Base-by-base conservation (phyloP, 768 basidiomycete genomes). In the Boletus speciosus region DNA sequence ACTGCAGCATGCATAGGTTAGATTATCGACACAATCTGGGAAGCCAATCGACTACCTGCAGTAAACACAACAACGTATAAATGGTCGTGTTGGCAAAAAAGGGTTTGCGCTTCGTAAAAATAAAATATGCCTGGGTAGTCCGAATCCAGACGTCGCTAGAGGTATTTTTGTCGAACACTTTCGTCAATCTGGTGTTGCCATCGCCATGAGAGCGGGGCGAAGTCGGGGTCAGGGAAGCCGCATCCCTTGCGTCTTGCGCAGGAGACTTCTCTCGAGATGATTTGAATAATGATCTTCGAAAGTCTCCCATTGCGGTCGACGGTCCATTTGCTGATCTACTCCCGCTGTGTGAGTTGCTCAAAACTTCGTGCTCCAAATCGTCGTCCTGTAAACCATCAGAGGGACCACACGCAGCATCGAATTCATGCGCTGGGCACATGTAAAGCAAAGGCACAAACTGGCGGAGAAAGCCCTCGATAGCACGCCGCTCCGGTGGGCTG, bases 41-140 rank as follows among this genome's bases (percentile, higher is more conserved):
- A 56, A 66, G 6, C 23, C 43, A 31, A 12, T 14, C 44, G 45
- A 35, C 54, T 64, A 83, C 96, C 86, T 99, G 93, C 47, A 98
- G 68, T 49, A 96, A 74, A 47, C 97, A 86, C 60, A 98, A 68
- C 48, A 98, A 69, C 7, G 90, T 90, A 73, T 98, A 99, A 68
- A 93, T 91, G 21, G 92, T 88, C 44, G 91, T 93, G 73, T 98
- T 97, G 54, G 83, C 83, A 72, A 96, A 98, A 71, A 98, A 91
- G 9, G 87, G 79, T 49, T 70, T 81, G 43, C 78, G 75, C 50
- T 73, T 77, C 47, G 63, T 58, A 14, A 62, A 56, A 56, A 63
- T 61, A n/a, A 51, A 51, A 45, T 65, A 59, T 27, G 58, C 48
- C 56, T 42, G 68, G 35, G 55, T 55, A 32, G 66, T 84, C 53